phyloP scores from a whole-genome alignment of 495 filamentous ascomycete species.

The Aspergillus steynii region DNA sequence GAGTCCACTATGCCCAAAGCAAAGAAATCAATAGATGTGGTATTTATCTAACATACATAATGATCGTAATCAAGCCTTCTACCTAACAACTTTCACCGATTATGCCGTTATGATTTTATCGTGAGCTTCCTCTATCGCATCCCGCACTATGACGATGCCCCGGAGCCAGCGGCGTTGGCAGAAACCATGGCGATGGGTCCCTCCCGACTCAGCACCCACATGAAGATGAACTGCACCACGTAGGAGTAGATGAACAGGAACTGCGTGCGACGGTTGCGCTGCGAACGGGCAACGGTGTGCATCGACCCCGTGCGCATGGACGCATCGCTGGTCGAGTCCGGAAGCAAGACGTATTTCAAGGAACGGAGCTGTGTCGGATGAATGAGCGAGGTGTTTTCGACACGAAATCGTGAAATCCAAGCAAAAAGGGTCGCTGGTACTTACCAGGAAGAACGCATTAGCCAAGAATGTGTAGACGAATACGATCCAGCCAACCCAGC shows the following conservation, averaged over 20 bases:
- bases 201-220: slow-evolving; percentile 81
- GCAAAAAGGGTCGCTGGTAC: slow-evolving; percentile 20
- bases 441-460: slow-evolving; percentile 93
- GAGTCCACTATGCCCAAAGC: too few species aligned
- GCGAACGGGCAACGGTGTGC: slow-evolving; percentile 78
- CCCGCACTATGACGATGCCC: slow-evolving; percentile 27
- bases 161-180: slow-evolving; percentile 19
- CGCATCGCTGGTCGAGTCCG: slow-evolving; percentile 69
- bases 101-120: slow-evolving; percentile 12
- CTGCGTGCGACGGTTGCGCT: slow-evolving; percentile 87
- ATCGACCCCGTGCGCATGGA: slow-evolving; percentile 61
- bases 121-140: slow-evolving; percentile 8
- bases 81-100: slow-evolving; percentile 3
- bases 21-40: not conserved
- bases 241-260: slow-evolving; percentile 97
- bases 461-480: slow-evolving; percentile 90
- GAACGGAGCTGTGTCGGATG: slow-evolving; percentile 75
- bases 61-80: slow-evolving; percentile 8
- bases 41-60: slow-evolving; percentile 20
- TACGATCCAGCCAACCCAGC: slow-evolving; percentile 84
- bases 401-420: not conserved
- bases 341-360: slow-evolving; percentile 91
- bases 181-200: slow-evolving; percentile 29
- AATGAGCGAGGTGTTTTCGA: slow-evolving; percentile 20
- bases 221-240: slow-evolving; percentile 87